Base-by-base conservation (phyloP, 2,329 filamentous ascomycete species). In the Thelonectria rubi region DNA sequence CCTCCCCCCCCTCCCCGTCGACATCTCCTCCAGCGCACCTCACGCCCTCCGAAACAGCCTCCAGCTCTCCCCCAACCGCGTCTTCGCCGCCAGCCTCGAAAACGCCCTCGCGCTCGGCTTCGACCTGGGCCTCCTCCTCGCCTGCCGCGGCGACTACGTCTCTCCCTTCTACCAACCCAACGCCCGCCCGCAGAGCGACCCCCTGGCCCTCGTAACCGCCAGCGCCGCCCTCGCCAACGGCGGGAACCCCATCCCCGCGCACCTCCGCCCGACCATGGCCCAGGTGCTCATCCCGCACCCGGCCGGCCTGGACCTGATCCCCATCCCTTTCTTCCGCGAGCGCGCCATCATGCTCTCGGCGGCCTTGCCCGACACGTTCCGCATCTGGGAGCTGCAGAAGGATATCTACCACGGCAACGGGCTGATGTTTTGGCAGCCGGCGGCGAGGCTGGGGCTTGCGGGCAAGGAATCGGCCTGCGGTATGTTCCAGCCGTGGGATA, bases 231-330 rank as follows among this genome's bases (percentile, higher is more conserved):
- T 58, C 0, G 15, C 52, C 2, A 32, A 20, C 17, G 55, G 45
- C 2, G 61, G 48, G 5, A 53, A 14, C 8, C 21, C 15, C 8
- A 55, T 70, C 1, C 72, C 72, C 2, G 1, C 43, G 0, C 63
- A 73, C 10, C 63, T 74, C 0, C 65, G 64, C 0, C 72, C 72
- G 5, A 74, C 72, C 1, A 53, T 72, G 37, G 65, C 68, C 0
- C 72, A 74, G 18, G 42, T 74, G 2, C 60, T 74, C 3, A 65
- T 74, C 5, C 71, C 72, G 0, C 72, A 74, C 18, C 70, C 72
- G 5, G 58, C 61, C 3, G 67, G 70, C 14, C 21, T 74, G 0
- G 72, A 74, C 32, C 54, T 74, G 0, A 71, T 74, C 0, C 72
- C 72, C 1, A 30, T 74, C 1, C 72, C 72, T 0, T 60, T 64